Conservation (phyloP, 345 rosid species). For the Gossypium herbaceum region DNA sequence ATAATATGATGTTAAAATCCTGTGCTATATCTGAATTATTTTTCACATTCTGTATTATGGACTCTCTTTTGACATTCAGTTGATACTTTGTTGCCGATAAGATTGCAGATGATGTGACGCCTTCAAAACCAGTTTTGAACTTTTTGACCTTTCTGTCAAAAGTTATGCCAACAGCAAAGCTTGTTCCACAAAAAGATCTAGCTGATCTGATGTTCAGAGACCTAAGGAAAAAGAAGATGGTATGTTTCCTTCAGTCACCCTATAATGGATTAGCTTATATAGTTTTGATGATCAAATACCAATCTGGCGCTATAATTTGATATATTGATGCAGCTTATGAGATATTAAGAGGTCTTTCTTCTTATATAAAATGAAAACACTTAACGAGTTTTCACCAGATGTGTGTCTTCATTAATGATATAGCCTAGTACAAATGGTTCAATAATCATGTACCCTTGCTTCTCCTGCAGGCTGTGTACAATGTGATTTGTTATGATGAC, state of each 20-base stretch:
- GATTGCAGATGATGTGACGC: slow-evolving; percentile 80
- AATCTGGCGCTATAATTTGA: not conserved
- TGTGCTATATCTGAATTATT: not conserved
- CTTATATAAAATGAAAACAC: not conserved
- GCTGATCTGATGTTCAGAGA: slow-evolving; percentile 70
- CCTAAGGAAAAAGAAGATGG: slow-evolving; percentile 64
- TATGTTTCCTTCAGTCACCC: slow-evolving; percentile 24
- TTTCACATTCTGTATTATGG: not conserved
- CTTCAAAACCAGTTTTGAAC: slow-evolving; percentile 57
- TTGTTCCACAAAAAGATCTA: slow-evolving; percentile 64
- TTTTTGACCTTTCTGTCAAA: slow-evolving; percentile 46
- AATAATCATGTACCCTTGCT: not conserved
- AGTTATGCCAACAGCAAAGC: slow-evolving; percentile 79
- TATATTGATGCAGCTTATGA: not conserved
- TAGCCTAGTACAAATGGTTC: too few relatives aligned
- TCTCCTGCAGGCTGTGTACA: slow-evolving; percentile 57
- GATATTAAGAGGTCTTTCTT: not conserved
- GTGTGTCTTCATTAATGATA: too few relatives aligned
- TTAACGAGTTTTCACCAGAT: not conserved
- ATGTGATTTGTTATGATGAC: slow-evolving; percentile 69
- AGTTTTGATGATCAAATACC: not conserved
- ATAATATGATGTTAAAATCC: not conserved
- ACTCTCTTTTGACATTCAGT: slow-evolving; percentile 6
- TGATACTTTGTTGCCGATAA: slow-evolving; percentile 39
- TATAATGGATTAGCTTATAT: not conserved